Base-by-base conservation (phyloP, 306 rosid species). In the Corylus avellana region DNA sequence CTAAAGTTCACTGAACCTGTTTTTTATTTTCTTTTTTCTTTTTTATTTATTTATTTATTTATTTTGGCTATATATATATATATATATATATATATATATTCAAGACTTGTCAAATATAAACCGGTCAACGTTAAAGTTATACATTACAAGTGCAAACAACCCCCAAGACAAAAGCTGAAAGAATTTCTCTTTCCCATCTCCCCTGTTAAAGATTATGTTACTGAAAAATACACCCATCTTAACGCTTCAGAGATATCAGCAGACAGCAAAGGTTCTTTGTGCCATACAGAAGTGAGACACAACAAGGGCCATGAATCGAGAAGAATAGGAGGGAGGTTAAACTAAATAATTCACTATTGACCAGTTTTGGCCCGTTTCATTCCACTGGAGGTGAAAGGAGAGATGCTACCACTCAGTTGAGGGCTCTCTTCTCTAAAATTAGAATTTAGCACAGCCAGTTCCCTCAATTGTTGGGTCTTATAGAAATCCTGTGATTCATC, bases 351-450 rank as follows among this genome's bases (percentile, higher is more conserved):
- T 59, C 16, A 32, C 56, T 84, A 92, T 70, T 87, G 78, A 80
- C 88, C 94, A 56, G 97, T 90, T 84, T 92, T 92, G 77, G 90
- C 90, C 59, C 94, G 79, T 88, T 92, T 90, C 83, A 92, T 88
- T 82, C 91, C 97, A 61, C 86, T 90, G 20, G 89, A 87, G 78
- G 91, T 86, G 87, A 90, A 85, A 59, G 97, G 92, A 72, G 94
- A 90, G 82, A 86, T 81, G 79, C 91, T 90, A 72, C 88, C 85
- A 46, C 85, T 78, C 70, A 85, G 71, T 83, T 87, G 88, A 75
- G 89, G 91, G 77, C 91, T 87, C 61, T 85, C 91, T 80, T 87
- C 91, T 85, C 91, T 85, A 22, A 78, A 87, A 67, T 87, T 87
- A 80, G 89, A 87, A 75, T 87, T 85, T 5, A 85, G 85, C 85